Conservation (phyloP, 257 asterid genomes). For the Nicotiana paniculata region DNA sequence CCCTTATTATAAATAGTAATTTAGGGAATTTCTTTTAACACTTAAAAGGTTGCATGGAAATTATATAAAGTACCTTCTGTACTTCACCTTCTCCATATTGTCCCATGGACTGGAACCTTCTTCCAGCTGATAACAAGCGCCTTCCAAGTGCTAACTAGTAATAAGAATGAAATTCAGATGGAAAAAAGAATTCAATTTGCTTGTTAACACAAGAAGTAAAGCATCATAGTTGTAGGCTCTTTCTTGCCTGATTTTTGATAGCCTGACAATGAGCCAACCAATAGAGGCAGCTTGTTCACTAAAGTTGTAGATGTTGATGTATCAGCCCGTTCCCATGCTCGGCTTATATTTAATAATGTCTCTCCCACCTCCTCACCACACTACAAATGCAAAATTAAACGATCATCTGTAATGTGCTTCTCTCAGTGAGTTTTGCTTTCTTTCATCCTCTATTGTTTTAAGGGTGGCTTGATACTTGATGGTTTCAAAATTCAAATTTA, state of each 20-base stretch:
- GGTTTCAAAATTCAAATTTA: slow-evolving; percentile 6
- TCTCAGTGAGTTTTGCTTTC: background rate
- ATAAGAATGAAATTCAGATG: slow-evolving; percentile 28
- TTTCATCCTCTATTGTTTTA: background rate
- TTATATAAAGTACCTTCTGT: slow-evolving; percentile 43
- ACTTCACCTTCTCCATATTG: slow-evolving; percentile 87
- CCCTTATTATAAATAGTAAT: background rate
- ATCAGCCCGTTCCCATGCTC: slow-evolving; percentile 90
- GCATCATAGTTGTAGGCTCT: background rate
- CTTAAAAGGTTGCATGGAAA: background rate
- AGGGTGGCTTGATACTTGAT: background rate
- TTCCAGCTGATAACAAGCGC: slow-evolving; percentile 79
- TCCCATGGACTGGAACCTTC: slow-evolving; percentile 96
- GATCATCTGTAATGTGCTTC: background rate
- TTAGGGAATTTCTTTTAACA: background rate
- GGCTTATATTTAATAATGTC: slow-evolving; percentile 53
- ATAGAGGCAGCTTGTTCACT: slow-evolving; percentile 52
- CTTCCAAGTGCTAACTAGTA: slow-evolving; percentile 80
- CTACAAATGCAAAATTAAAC: slow-evolving; percentile 28
- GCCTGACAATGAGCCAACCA: slow-evolving; percentile 37
- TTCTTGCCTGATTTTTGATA: slow-evolving; percentile 70
- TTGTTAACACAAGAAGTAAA: background rate
- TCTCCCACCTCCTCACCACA: slow-evolving; percentile 87
- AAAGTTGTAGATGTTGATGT: slow-evolving; percentile 55
- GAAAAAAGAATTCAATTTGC: slow-evolving; percentile 9